These are phyloP conservation scores for Mycena citricolor DNA, from an alignment of 1,284 basidiomycete species.

Conservation along the genomic window DNA sequence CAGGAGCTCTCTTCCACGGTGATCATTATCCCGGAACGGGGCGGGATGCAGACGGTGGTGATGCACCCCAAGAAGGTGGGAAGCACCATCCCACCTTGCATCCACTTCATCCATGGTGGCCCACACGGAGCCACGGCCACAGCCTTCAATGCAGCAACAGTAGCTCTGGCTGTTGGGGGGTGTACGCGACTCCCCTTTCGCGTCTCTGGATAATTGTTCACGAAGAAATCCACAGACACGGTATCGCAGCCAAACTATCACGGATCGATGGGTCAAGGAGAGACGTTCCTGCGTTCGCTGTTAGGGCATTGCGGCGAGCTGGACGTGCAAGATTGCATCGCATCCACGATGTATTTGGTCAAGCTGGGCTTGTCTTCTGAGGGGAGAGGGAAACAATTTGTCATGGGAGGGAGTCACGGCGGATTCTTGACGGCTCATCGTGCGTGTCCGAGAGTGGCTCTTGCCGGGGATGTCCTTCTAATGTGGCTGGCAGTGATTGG, in stretches of 20 bases:
- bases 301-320: slow-evolving; percentile 62
- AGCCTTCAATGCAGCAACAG: slow-evolving; percentile 43
- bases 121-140: slow-evolving; percentile 56
- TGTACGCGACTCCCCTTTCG: slow-evolving; percentile 43
- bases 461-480: too few species aligned
- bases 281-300: slow-evolving; percentile 36
- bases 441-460: too few species aligned
- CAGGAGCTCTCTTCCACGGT: slow-evolving; percentile 39
- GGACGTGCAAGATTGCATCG: slow-evolving; percentile 68
- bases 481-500: slow-evolving; percentile 55
- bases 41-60: slow-evolving; percentile 55
- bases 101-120: slow-evolving; percentile 68
- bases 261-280: slow-evolving; percentile 64
- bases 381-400: slow-evolving; percentile 50
- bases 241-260: slow-evolving; percentile 69
- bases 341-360: slow-evolving; percentile 51
- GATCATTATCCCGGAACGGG: slow-evolving; percentile 46
- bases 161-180: slow-evolving; percentile 56
- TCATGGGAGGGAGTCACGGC: slow-evolving; percentile 73
- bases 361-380: slow-evolving; percentile 44
- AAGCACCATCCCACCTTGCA: slow-evolving; percentile 38
- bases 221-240: slow-evolving; percentile 43
- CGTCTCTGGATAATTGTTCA: background rate
- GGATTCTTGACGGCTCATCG: slow-evolving; percentile 67
- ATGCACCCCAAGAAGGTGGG: slow-evolving; percentile 33